Evolutionary conservation across 345 rosid species (phyloP), one percentile per base, ranked within the genome.

Genomic region (Pseudoturritis turrita): DNA sequence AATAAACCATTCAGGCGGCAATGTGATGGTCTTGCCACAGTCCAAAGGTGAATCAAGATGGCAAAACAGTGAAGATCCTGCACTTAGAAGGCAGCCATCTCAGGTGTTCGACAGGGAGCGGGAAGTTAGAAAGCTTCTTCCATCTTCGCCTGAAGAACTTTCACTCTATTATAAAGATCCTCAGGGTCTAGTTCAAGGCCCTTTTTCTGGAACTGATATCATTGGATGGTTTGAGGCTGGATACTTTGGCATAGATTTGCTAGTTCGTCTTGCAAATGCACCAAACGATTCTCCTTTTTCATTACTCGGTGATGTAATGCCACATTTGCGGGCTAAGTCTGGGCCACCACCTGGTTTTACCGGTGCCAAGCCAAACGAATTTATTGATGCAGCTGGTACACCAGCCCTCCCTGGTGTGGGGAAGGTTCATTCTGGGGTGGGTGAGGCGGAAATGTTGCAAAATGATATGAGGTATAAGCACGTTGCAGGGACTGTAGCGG

Each of bases 181-280:
- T 75, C 98, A 87, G 81, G 98, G 96, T 83, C 82, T 81, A 77
- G 71, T 89, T 71, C 97, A 89, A 81, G 99, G 99, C 43, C 99
- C 99, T 15, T 91, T 91, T 75, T 55, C 87, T 41, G 99, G 99
- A 25, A 59, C 76, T 80, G 97, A 95, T 83, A 86, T 95, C 52
- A 87, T 95, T 78, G 99, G 97, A 56, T 91, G 99, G 99, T 88
- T 88, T 76, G 98, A 95, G 79, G 93, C 96, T 80, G 97, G 96
- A 28, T 95, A 88, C 78, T 95, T 95, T 77, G 92, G 98, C 70
- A 91, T 95, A 75, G 96, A 95, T 78, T 83, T 95, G 85, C 86
- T 65, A 56, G 99, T 95, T 68, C 86, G 84, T 55, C 80, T 65
- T 57, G 88, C 83, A 36, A 83, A 36, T 86, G 90, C 96, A 57